phyloP scores from a whole-genome alignment of 2,329 filamentous ascomycete genomes.

The Leptographium lundbergii region DNA sequence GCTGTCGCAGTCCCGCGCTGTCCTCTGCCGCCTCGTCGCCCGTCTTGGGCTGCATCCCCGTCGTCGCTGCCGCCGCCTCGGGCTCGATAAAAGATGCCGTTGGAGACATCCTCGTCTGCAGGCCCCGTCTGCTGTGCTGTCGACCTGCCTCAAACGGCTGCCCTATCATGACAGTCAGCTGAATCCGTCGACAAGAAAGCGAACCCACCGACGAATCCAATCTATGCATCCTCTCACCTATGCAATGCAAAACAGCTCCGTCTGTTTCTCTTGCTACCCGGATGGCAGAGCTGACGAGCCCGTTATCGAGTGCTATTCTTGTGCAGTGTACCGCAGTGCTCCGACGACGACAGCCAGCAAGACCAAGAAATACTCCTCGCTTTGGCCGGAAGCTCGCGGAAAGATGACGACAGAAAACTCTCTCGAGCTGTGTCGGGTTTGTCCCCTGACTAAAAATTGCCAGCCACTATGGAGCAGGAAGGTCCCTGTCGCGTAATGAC shows the following conservation, averaged over 20 bases:
- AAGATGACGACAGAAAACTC: neutral
- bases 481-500: neutral
- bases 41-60: neutral
- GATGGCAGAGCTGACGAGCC: too few species aligned
- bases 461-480: neutral
- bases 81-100: neutral
- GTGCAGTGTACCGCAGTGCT: neutral
- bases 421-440: neutral
- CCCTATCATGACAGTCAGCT: neutral
- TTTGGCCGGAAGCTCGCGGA: neutral
- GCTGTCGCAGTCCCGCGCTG: neutral
- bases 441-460: neutral
- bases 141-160: neutral
- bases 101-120: neutral
- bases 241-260: too few species aligned
- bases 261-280: too few species aligned
- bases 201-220: too few species aligned
- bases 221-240: too few species aligned
- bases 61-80: neutral
- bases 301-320: too few species aligned
- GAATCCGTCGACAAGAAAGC: neutral
- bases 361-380: neutral
- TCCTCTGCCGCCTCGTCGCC: neutral
- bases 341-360: neutral
- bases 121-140: neutral